Conservation (phyloP, 1,139 yeast genomes). For the Blastobotrys ciferrii region DNA sequence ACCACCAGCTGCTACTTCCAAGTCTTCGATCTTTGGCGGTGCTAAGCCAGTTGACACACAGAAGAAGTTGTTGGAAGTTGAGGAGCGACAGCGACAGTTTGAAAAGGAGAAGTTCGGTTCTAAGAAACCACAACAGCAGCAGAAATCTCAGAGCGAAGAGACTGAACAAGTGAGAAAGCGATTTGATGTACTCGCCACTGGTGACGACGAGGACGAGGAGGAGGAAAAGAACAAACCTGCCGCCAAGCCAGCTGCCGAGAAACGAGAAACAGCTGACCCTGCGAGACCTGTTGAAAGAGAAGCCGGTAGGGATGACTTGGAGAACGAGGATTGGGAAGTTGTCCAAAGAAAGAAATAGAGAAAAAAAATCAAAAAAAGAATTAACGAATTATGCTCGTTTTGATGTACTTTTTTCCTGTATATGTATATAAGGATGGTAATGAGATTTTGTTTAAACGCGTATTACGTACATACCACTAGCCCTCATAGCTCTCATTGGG, state of each 20-base stretch:
- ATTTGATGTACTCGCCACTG: conserved; percentile 64
- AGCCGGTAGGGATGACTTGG: conserved; percentile 44
- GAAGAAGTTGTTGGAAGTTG: conserved; percentile 32
- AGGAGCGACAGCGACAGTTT: conserved; percentile 29
- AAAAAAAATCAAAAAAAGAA: conserved; percentile 8
- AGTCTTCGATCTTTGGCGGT: conserved; percentile 33
- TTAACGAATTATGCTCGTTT: not conserved
- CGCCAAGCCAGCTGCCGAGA: conserved; percentile 32
- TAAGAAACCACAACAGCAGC: conserved; percentile 20
- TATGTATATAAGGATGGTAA: conserved; percentile 6
- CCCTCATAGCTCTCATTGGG: no score
- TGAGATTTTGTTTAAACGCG: conserved; percentile 3
- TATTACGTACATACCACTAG: no score
- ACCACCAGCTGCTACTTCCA: conserved; percentile 19
- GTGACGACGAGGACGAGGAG: conserved; percentile 60
- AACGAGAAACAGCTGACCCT: conserved; percentile 26
- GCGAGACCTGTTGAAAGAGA: not conserved
- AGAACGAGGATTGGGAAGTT: conserved; percentile 64
- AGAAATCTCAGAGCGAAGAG: conserved; percentile 17
- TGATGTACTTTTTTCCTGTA: conserved; percentile 8
- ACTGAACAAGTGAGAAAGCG: conserved; percentile 31
- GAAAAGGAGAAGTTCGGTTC: conserved; percentile 31
- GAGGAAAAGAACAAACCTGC: conserved; percentile 28
- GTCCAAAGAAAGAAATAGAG: conserved; percentile 39
- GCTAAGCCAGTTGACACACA: conserved; percentile 43